Percentiles rank a stretch among this genome's conserved stretches.
phyloP scores from a whole-genome alignment of 2,329 filamentous ascomycete genomes.

The Aurifilum marmelostoma region DNA sequence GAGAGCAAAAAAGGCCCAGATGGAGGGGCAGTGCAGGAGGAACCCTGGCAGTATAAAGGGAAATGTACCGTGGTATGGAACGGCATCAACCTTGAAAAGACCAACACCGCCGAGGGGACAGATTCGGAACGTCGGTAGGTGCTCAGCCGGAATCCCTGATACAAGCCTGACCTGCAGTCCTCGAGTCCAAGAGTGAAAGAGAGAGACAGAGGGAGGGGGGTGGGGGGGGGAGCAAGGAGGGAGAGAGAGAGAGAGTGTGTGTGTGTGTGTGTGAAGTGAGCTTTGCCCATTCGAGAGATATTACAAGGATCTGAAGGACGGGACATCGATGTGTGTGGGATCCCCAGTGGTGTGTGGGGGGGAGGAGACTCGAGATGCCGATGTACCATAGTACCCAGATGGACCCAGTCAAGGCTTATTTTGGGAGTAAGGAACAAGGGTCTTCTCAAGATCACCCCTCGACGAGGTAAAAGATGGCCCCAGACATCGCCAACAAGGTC shows the following conservation, averaged over 20 bases:
- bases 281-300: conserved; percentile 41
- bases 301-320: conserved; percentile 43
- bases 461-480: conserved; percentile 32
- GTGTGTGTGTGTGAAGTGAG: conserved; percentile 38
- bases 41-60: conserved; percentile 58
- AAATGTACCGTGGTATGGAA: conserved; percentile 47
- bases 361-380: conserved; percentile 36
- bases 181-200: conserved; percentile 34
- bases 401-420: conserved; percentile 36
- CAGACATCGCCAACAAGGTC: conserved; percentile 29
- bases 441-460: conserved; percentile 33
- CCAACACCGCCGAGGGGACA: conserved; percentile 47
- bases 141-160: conserved; percentile 54
- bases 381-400: conserved; percentile 35
- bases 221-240: conserved; percentile 39
- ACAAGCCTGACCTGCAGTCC: conserved; percentile 44
- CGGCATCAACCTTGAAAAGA: conserved; percentile 45
- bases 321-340: conserved; percentile 44
- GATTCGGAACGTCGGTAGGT: conserved; percentile 56
- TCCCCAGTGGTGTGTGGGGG: conserved; percentile 36
- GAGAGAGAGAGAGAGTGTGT: conserved; percentile 28
- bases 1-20: conserved; percentile 44
- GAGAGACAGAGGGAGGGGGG: conserved; percentile 18
- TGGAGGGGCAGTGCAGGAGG: conserved; percentile 54
- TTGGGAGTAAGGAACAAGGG: conserved; percentile 38